Evolutionary conservation across 2,329 filamentous ascomycete species (phyloP), one percentile per base, ranked within the genome.

Genomic region (Xylaria multiplex): DNA sequence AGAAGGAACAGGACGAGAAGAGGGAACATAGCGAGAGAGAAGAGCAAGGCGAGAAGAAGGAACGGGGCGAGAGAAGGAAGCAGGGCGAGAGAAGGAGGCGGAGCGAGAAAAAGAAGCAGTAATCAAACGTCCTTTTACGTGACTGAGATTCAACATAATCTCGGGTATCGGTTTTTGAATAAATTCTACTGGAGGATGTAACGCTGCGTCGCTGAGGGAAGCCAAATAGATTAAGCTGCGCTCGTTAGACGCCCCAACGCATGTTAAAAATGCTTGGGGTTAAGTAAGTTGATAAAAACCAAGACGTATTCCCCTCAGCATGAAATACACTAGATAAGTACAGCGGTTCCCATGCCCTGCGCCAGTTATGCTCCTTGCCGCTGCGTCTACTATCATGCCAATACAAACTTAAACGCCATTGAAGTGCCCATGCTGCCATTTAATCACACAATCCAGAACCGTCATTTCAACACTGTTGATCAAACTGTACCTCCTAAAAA

Each of bases 311-410:
- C 45, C 16, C 52, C 32, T 46, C 32, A 42, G 32, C 13, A 54
- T 45, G 13, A 54, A 42, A 56, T 48, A 40, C 35, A 45, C 24
- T 32, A 16, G 6, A 58, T 45, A 19, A 50, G 45, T 59, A 61
- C 57, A 58, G 14, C 22, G 35, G 16, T 57, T 60, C 27, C 40
- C 48, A 59, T 48, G 42, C 64, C 56, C n/a, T 59, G 57, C 64
- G 60, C 66, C 64, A 50, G 45, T 57, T 43, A 69, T 67, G 64
- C 64, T 57, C 40, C 49, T 64, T 46, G 42, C 67, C 55, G 42
- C 64, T 56, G 24, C 64, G 24, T 58, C 58, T 56, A 48, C 27
- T 52, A 24, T 53, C 19, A 66, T 63, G 40, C 60, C 42, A 43
- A 54, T 62, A 64, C 60, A 66, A 64, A 62, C 57, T 62, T 53